Evolutionary conservation across 1,284 basidiomycete species (phyloP), one percentile per base, ranked within the genome.

Genomic region (Apiotrichum akiyoshidainum): DNA sequence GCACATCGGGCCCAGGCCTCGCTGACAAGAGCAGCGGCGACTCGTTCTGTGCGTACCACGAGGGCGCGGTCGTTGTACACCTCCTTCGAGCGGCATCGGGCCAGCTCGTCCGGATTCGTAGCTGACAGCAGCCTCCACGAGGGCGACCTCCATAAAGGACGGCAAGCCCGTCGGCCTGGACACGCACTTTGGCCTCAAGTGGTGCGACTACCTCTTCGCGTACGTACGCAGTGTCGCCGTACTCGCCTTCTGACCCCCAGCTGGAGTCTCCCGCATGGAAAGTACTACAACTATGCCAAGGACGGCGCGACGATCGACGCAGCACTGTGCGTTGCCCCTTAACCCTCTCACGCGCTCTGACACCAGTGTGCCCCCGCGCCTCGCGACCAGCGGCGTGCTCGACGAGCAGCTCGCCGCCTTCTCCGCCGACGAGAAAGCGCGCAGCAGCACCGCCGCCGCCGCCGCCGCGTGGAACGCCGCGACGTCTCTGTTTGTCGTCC

Each of bases 101-200:
- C 26, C 26, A 31, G 26, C 26, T 31, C 26, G 26, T 4, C 26
- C 26, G 4, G 37, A 10, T 11, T 16, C 12, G 5, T 5, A 39
- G 37, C 37, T 39, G 11, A 42, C 41, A 4, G 9, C n/a, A 42
- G 41, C 41, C 9, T 45, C 49, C 21, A 41, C 80, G 0, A 48
- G 80, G n/a, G 72, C 26, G 26, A 31, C 26, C 3, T 31, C 78
- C 0, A 72, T 74, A 17, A 81, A 80, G 59, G 73, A 79, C 61
- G 71, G 75, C 41, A 66, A 67, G 35, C 52, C 81, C 5, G 55
- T 72, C 35, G 66, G 80, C 16, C 60, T 80, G 35, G 78, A 81
- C 64, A 78, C 79, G 9, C 73, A 39, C 17, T 31, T 31, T 31
- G 26, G 26, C 26, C 61, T 64, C 58, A 66, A 66, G 52, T 66